phyloP scores from a whole-genome alignment of 192 early-diverging fungal genomes.

The Umbelopsis vinacea region DNA sequence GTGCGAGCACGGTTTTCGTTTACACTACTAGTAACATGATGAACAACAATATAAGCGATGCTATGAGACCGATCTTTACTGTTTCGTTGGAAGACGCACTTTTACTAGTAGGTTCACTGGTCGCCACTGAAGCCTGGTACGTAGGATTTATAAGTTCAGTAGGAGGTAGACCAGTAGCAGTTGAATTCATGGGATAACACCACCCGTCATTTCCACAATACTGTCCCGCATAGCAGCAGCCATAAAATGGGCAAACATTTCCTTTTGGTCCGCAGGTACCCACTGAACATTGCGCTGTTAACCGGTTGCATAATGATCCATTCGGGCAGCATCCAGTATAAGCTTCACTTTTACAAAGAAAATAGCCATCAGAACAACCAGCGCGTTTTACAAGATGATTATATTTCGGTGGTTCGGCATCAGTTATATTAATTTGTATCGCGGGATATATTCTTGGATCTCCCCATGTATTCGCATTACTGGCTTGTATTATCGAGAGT shows the following conservation, averaged over 20 bases:
- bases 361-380: background rate
- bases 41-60: too few species aligned
- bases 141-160: background rate
- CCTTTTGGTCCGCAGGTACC: background rate
- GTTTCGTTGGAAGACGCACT: too few species aligned
- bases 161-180: background rate
- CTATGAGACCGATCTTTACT: too few species aligned
- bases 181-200: background rate
- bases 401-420: background rate
- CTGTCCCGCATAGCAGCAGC: constrained; percentile 6
- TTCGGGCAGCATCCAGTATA: background rate
- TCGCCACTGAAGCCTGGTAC: background rate
- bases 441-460: too few species aligned
- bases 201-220: background rate
- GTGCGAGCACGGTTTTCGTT: too few species aligned
- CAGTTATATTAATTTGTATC: too few species aligned
- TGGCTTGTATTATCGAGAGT: too few species aligned
- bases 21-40: too few species aligned
- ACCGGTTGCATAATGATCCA: background rate
- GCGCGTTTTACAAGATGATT: background rate
- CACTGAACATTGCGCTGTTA: background rate
- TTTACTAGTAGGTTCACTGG: too few species aligned
- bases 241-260: background rate
- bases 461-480: too few species aligned
- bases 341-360: background rate